Conservation (phyloP, 495 filamentous ascomycete genomes). For the Daldinia concentrica region DNA sequence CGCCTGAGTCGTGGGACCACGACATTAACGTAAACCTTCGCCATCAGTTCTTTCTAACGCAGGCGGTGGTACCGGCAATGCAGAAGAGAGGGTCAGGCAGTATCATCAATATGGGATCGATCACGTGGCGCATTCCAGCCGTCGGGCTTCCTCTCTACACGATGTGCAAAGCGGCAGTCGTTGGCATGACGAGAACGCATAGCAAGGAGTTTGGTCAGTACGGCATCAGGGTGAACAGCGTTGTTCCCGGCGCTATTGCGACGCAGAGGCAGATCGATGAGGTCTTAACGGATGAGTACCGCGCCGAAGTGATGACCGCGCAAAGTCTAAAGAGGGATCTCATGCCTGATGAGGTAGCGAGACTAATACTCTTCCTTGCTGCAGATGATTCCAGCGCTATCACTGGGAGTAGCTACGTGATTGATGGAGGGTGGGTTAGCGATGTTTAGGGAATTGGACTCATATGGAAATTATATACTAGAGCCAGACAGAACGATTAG, state of each 20-base stretch:
- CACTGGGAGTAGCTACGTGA: slow-evolving; percentile 46
- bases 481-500: too few species aligned
- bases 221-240: slow-evolving; percentile 65
- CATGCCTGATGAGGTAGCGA: slow-evolving; percentile 50
- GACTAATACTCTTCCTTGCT: slow-evolving; percentile 46
- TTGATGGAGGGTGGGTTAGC: slow-evolving; percentile 49
- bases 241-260: slow-evolving; percentile 57
- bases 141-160: slow-evolving; percentile 58
- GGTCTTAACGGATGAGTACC: slow-evolving; percentile 56
- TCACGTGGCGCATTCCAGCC: slow-evolving; percentile 61
- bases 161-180: slow-evolving; percentile 65
- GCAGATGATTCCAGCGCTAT: slow-evolving; percentile 48
- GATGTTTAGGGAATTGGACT: slow-evolving; percentile 18
- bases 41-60: slow-evolving; percentile 55
- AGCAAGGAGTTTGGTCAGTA: slow-evolving; percentile 64
- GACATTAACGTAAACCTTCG: slow-evolving; percentile 48
- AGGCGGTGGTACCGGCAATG: slow-evolving; percentile 57
- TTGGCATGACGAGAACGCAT: slow-evolving; percentile 65
- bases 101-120: slow-evolving; percentile 66
- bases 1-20: slow-evolving; percentile 42
- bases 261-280: slow-evolving; percentile 55
- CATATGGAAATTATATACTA: too few species aligned
- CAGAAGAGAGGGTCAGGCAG: slow-evolving; percentile 48
- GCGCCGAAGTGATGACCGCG: slow-evolving; percentile 47
- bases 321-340: slow-evolving; percentile 57